phyloP scores from a whole-genome alignment of 371 early-diverging fungal species.

The Mortierella sp. region DNA sequence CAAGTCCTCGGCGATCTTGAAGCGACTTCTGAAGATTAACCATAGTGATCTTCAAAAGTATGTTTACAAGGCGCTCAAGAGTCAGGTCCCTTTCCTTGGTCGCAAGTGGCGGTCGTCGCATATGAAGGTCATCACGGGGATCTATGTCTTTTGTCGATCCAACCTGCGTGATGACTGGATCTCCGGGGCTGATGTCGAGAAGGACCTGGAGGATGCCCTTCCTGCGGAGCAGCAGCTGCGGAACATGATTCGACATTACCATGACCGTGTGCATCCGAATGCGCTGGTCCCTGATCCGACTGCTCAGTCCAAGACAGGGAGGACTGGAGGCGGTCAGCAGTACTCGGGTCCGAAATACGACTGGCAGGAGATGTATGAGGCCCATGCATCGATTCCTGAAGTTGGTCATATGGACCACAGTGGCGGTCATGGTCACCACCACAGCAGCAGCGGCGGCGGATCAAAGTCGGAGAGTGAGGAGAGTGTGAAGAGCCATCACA shows the following conservation, averaged over 20 bases:
- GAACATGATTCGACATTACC: conserved; percentile 72
- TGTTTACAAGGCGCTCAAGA: conserved; percentile 84
- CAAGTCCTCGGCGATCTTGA: conserved; percentile 86
- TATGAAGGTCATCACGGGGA: conserved; percentile 86
- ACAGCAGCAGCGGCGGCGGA: not conserved
- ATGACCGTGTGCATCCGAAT: conserved; percentile 72
- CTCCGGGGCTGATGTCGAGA: conserved; percentile 74
- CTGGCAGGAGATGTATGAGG: conserved; percentile 61
- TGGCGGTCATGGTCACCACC: not conserved
- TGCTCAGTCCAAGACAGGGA: conserved; percentile 29
- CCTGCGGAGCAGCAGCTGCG: conserved; percentile 77
- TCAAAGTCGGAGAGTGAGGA: conserved; percentile 40
- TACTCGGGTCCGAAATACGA: conserved; percentile 51
- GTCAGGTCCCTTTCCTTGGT: conserved; percentile 85
- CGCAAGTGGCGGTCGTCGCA: conserved; percentile 87
- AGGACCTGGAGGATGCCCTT: conserved; percentile 81
- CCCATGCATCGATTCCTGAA: conserved; percentile 51
- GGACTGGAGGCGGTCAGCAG: conserved; percentile 24
- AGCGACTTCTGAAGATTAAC: conserved; percentile 79
- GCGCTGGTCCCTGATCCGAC: conserved; percentile 58
- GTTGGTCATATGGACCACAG: conserved; percentile 27
- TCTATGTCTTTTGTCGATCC: conserved; percentile 79
- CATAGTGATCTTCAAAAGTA: conserved; percentile 78
- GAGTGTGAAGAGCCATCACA: conserved; percentile 40
- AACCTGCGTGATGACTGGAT: conserved; percentile 82